A percentile compares a stretch with the other conserved stretches of the same genome.
Evolutionary conservation across 2,329 filamentous ascomycete species (phyloP).

Genomic region (Thermoascus crustaceus): DNA sequence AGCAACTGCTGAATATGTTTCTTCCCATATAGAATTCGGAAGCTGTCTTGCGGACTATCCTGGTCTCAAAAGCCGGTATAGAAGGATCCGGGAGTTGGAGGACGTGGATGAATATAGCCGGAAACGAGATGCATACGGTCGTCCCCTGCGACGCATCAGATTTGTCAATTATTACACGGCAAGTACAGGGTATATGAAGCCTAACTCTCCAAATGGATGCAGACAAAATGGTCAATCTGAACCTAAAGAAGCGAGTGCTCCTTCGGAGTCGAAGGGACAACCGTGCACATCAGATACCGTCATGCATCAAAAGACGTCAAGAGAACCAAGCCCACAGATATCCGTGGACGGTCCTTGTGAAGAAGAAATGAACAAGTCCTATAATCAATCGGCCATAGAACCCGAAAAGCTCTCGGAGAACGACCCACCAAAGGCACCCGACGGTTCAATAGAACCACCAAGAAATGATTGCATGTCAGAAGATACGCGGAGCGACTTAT

Average conservation of each 20-base stretch:
- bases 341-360: background rate
- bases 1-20: slow-evolving; percentile 64
- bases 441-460: background rate
- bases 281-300: no score
- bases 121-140: slow-evolving; percentile 21
- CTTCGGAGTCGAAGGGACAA: no score
- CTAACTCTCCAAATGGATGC: slow-evolving; percentile 12
- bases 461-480: background rate
- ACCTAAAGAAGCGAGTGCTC: no score
- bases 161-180: slow-evolving; percentile 89
- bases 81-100: slow-evolving; percentile 61
- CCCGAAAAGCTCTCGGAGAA: background rate
- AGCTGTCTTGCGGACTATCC: slow-evolving; percentile 69
- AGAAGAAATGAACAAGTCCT: background rate
- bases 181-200: slow-evolving; percentile 64
- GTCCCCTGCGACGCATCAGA: slow-evolving; percentile 46
- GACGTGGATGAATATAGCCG: slow-evolving; percentile 52
- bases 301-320: no score
- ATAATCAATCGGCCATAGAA: background rate
- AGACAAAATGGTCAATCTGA: slow-evolving; percentile 12
- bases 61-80: slow-evolving; percentile 62
- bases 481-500: background rate
- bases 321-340: background rate
- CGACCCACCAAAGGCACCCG: slow-evolving; percentile 2
- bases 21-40: slow-evolving; percentile 77